A percentile compares a stretch with the other conserved stretches of the same genome.
These are phyloP conservation scores for Grammothele lineata DNA, from an alignment of 768 basidiomycete genomes.

Conservation along the genomic window DNA sequence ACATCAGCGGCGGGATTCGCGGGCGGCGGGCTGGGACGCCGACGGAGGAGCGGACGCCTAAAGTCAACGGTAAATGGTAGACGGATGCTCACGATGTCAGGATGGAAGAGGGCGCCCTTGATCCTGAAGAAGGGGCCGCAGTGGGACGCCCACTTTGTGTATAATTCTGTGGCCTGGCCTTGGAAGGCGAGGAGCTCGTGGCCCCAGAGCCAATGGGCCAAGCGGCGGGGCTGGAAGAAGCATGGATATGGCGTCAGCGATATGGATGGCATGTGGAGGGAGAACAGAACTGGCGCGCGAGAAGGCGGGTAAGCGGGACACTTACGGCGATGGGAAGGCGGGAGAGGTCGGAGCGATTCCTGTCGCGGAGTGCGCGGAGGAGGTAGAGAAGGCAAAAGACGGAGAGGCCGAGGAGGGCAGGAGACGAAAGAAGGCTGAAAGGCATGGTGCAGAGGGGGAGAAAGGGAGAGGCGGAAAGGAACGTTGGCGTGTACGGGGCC, in stretches of 20 bases:
- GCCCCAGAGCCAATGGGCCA: conserved; percentile 29
- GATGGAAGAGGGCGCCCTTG: conserved; percentile 35
- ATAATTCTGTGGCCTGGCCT: conserved; percentile 30
- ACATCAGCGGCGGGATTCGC: too few relatives aligned
- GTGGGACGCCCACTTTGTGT: conserved; percentile 29
- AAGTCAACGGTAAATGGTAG: not conserved
- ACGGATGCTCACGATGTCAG: conserved; percentile 30
- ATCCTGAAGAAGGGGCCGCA: conserved; percentile 34
- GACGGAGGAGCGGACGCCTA: too few relatives aligned
- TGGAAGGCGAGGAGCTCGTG: conserved; percentile 34
- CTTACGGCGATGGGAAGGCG: conserved; percentile 18
- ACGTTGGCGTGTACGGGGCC: too few relatives aligned
- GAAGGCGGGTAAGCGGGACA: not conserved
- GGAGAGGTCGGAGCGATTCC: conserved; percentile 13
- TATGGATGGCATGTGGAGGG: too few relatives aligned
- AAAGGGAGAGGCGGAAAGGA: not conserved
- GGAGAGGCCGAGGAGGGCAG: conserved; percentile 10
- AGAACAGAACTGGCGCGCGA: too few relatives aligned
- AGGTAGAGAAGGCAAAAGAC: conserved; percentile 13
- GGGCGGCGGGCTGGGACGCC: too few relatives aligned
- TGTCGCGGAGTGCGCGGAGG: conserved; percentile 10
- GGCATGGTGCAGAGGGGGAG: conserved; percentile 5
- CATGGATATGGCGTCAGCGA: not conserved
- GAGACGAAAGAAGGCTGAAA: not conserved
- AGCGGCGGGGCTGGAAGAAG: conserved; percentile 8